Percentiles rank a stretch among this genome's conserved stretches.
Conservation (phyloP, 1,284 basidiomycete species). For the Termitomyces sp. region DNA sequence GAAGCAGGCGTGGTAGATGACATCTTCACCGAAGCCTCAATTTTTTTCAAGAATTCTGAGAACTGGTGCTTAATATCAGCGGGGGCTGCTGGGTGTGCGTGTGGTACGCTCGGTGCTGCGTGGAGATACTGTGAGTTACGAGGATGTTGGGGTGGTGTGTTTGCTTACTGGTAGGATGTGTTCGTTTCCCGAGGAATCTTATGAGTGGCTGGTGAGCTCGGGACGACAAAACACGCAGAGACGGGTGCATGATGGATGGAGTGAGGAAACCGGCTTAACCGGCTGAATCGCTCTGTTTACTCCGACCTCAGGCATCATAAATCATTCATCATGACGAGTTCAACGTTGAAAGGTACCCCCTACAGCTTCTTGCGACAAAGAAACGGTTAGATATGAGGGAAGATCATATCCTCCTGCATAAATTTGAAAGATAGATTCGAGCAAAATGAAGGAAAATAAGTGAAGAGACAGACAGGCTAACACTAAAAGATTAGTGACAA, state of each 20-base stretch:
- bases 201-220: constrained; percentile 65
- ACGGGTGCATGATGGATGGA: constrained; percentile 39
- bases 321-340: too few relatives aligned
- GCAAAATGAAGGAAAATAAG: too few relatives aligned
- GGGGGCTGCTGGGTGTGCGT: constrained; percentile 75
- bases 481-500: constrained; percentile 7
- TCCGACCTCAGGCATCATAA: not conserved
- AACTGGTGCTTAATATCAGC: constrained; percentile 63
- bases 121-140: not conserved
- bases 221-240: constrained; percentile 38
- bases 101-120: constrained; percentile 56
- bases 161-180: constrained; percentile 51
- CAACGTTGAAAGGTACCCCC: too few relatives aligned
- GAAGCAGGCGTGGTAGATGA: constrained; percentile 18
- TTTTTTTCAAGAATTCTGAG: constrained; percentile 52
- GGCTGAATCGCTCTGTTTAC: not conserved
- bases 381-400: too few relatives aligned
- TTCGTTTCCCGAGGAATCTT: constrained; percentile 71
- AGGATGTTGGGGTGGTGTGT: constrained; percentile 1
- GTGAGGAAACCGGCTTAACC: not conserved
- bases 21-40: constrained; percentile 34
- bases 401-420: too few relatives aligned
- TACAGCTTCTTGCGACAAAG: too few relatives aligned
- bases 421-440: too few relatives aligned
- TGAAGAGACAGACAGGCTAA: too few relatives aligned